Base-by-base conservation (phyloP, 225 moss, liverwort and hornwort genomes). In the Straminergon stramineum region DNA sequence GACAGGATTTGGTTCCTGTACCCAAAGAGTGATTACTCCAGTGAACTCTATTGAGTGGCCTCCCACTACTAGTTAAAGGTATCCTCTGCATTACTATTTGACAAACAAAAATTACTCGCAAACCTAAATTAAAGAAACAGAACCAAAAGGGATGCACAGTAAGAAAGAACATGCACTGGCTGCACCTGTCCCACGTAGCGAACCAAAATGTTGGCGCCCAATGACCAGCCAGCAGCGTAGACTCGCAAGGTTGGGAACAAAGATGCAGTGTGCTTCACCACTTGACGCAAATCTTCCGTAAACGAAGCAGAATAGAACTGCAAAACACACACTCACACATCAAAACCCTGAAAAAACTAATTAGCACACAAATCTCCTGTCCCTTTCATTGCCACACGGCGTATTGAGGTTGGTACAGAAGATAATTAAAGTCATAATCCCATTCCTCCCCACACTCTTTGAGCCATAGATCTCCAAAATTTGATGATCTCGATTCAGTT, bases 261-360 rank as follows among this genome's bases (percentile, higher is more conserved):
- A 79, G 92, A 87, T 43, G 92, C 93, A 39, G 93, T 92, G 86
- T 95, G 96, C 89, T 97, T 97, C 93, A 97, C 99, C 58, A 97
- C 96, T 94, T 97, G 97, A 73, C 97, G 97, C 87, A 99, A 92
- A 89, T 99, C 99, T 79, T 96, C 99, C 39, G 99, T 97, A 88
- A 95, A 97, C 23, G 97, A 97, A 60, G 97, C 99, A 86, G 97
- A 99, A 89, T 99, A 99, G 92, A 99, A 99, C 97, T 99, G 97
- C 91, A 81, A 79, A 68, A 56, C 58, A 69, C 66, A 74, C 62
- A 75, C 23, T 71, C 34, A 70, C 32, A 57, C 57, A 39, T 87
- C 75, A 79, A 81, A 82, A 69, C 16, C 80, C 37, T 80, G 71
- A 62, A 52, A 28, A 87, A 0, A 8, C 31, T 64, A 30, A 65